Conservation (phyloP, 1,284 basidiomycete species). For the Pseudozyma sp. region DNA sequence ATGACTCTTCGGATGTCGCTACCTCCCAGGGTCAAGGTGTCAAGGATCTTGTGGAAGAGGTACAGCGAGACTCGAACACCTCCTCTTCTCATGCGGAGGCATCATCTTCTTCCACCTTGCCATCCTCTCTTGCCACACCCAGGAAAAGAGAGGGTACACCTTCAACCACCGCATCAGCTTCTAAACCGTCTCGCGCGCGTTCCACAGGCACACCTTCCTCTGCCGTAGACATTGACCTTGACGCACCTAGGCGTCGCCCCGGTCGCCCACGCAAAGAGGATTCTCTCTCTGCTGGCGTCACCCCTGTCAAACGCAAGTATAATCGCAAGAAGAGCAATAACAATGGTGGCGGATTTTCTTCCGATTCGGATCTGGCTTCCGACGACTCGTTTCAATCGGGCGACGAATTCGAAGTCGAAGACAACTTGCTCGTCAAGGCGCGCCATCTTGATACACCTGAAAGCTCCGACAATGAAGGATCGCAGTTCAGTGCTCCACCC, state of each 20-base stretch:
- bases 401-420: slow-evolving; percentile 45
- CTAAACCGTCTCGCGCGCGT: slow-evolving; percentile 13
- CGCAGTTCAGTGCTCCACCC: slow-evolving; percentile 30
- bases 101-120: neutral
- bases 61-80: slow-evolving; percentile 13
- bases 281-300: slow-evolving; percentile 44
- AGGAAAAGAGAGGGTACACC: slow-evolving; percentile 14
- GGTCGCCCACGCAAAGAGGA: slow-evolving; percentile 42
- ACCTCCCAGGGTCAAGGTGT: slow-evolving; percentile 45
- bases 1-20: slow-evolving; percentile 41
- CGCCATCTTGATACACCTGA: slow-evolving; percentile 45
- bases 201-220: slow-evolving; percentile 22
- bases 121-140: slow-evolving; percentile 8
- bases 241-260: slow-evolving; percentile 34
- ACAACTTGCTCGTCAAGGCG: slow-evolving; percentile 46
- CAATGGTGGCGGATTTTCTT: slow-evolving; percentile 21
- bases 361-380: slow-evolving; percentile 44
- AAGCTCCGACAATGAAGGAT: slow-evolving; percentile 41
- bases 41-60: slow-evolving; percentile 49
- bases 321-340: slow-evolving; percentile 15
- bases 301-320: slow-evolving; percentile 22
- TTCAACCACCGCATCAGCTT: slow-evolving; percentile 11
- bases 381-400: slow-evolving; percentile 50
- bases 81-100: neutral
- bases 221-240: slow-evolving; percentile 12